Percentiles rank a stretch among this genome's conserved stretches.
These are phyloP conservation scores for Solanum dulcamara DNA, from an alignment of 257 asterid species.

Conservation along the genomic window DNA sequence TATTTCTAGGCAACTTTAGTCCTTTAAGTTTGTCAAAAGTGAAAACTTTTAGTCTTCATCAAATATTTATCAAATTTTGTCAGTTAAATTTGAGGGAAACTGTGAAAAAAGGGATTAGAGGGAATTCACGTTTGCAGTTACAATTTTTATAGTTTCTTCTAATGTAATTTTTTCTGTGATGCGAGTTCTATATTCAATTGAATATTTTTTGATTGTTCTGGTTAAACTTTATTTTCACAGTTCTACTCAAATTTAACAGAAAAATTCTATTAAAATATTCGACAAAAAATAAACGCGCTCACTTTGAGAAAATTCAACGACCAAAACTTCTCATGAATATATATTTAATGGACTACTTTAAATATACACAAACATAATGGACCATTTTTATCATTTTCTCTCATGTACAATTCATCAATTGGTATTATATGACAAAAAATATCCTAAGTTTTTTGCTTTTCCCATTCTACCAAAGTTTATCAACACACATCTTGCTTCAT, in stretches of 20 bases:
- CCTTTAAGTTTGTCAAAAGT: neutral
- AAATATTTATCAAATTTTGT: no score
- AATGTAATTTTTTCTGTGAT: neutral
- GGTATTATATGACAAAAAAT: neutral
- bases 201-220: neutral
- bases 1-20: no score
- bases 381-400: neutral
- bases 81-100: rapidly evolving
- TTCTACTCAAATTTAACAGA: neutral
- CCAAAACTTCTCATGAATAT: neutral
- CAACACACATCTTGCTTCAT: neutral
- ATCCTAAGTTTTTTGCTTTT: neutral
- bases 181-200: no score
- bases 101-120: neutral
- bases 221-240: no score
- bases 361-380: neutral
- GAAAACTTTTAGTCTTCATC: no score
- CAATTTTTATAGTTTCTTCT: no score
- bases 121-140: neutral
- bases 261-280: neutral
- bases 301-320: neutral
- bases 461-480: neutral
- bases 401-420: neutral
- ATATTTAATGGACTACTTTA: neutral
- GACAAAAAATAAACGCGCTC: neutral